These are phyloP conservation scores for Mycosphaerelloides madeirae DNA, from an alignment of 2,329 filamentous ascomycete species.

Conservation along the genomic window DNA sequence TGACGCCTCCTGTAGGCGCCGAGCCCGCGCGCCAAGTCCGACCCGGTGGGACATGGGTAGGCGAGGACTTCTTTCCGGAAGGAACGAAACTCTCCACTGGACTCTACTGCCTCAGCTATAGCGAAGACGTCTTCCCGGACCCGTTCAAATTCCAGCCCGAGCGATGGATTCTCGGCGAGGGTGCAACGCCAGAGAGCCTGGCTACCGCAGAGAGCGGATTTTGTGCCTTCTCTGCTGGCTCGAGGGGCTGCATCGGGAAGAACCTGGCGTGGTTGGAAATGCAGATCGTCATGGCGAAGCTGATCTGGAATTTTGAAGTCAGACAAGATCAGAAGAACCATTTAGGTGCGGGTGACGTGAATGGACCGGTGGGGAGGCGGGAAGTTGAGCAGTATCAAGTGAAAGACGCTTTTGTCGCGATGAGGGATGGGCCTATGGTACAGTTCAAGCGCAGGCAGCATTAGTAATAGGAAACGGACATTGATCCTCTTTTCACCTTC, in stretches of 20 bases:
- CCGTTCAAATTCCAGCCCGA: slow-evolving; percentile 30
- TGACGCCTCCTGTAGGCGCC: slow-evolving; percentile 39
- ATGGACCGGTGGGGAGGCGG: slow-evolving; percentile 3
- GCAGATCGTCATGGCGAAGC: slow-evolving; percentile 17
- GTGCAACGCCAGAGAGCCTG: slow-evolving; percentile 8
- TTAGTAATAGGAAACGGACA: no score
- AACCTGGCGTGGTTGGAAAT: slow-evolving; percentile 19
- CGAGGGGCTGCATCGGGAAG: slow-evolving; percentile 67
- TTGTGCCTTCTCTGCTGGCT: slow-evolving; percentile 67
- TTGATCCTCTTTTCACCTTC: no score
- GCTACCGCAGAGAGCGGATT: slow-evolving; percentile 60
- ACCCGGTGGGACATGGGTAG: slow-evolving; percentile 25
- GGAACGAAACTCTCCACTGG: slow-evolving; percentile 28
- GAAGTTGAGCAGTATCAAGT: slow-evolving; percentile 16
- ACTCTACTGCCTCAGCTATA: slow-evolving; percentile 30
- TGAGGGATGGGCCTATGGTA: slow-evolving; percentile 20
- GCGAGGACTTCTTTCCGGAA: slow-evolving; percentile 27
- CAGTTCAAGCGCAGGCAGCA: slow-evolving; percentile 7
- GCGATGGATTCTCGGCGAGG: slow-evolving; percentile 25
- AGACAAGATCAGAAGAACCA: slow-evolving; percentile 7
- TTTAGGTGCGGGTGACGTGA: slow-evolving; percentile 8
- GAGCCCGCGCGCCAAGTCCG: slow-evolving; percentile 30
- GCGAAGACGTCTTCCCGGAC: slow-evolving; percentile 26
- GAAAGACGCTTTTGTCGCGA: slow-evolving; percentile 17
- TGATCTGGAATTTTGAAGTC: slow-evolving; percentile 13